These are phyloP conservation scores for Exutisphaerella laricina DNA, from an alignment of 2,329 filamentous ascomycete genomes.

Conservation along the genomic window DNA sequence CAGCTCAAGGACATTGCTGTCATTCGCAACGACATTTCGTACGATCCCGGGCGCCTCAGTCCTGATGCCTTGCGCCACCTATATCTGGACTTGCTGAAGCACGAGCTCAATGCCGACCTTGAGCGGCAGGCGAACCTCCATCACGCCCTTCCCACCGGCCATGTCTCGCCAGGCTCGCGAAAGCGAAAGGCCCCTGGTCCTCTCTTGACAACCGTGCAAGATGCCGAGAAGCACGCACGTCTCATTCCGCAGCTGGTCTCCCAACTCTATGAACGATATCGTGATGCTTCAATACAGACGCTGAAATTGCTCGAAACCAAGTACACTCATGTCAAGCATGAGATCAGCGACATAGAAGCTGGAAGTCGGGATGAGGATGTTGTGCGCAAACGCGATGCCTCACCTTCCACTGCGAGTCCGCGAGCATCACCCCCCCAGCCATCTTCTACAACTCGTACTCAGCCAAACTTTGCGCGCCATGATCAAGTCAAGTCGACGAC, in stretches of 20 bases:
- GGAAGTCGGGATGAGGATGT: slow-evolving; percentile 49
- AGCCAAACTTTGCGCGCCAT: slow-evolving; percentile 11
- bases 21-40: slow-evolving; percentile 63
- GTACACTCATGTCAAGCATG: slow-evolving; percentile 52
- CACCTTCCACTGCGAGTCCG: slow-evolving; percentile 21
- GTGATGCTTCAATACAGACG: slow-evolving; percentile 60
- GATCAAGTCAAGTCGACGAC: slow-evolving; percentile 12
- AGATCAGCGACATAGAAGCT: slow-evolving; percentile 64
- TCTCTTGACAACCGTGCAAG: slow-evolving; percentile 57
- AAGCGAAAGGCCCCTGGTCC: slow-evolving; percentile 71
- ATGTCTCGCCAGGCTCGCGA: slow-evolving; percentile 50
- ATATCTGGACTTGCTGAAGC: slow-evolving; percentile 69
- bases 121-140: slow-evolving; percentile 26
- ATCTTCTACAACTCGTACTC: slow-evolving; percentile 22
- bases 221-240: slow-evolving; percentile 60
- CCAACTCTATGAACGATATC: slow-evolving; percentile 69
- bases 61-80: slow-evolving; percentile 73
- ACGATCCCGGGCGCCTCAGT: slow-evolving; percentile 67
- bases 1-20: slow-evolving; percentile 67
- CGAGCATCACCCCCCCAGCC: slow-evolving; percentile 22
- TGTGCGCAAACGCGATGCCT: slow-evolving; percentile 13
- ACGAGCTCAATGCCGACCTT: slow-evolving; percentile 55
- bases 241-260: slow-evolving; percentile 66
- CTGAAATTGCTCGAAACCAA: slow-evolving; percentile 69
- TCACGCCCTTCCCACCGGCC: slow-evolving; percentile 36